Conservation (phyloP, 2,329 filamentous ascomycete species). For the Calonectria leucothoes region DNA sequence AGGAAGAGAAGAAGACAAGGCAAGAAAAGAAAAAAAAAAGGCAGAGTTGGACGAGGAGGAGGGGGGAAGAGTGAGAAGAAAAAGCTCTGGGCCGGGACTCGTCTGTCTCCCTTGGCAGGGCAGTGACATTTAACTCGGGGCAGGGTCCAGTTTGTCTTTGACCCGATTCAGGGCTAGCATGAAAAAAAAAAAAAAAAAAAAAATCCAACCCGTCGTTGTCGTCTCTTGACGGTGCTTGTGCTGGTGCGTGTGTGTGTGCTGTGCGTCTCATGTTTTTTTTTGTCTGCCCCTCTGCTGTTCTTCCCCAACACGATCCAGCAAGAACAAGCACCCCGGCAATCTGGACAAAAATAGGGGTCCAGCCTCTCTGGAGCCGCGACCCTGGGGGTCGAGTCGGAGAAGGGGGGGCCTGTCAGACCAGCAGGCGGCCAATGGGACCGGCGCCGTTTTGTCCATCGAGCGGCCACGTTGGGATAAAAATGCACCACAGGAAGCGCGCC, state of each 20-base stretch:
- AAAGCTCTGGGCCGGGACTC: not conserved
- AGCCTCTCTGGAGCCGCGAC: constrained; percentile 22
- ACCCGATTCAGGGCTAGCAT: constrained; percentile 38
- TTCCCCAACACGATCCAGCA: constrained; percentile 13
- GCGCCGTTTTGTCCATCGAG: constrained; percentile 25
- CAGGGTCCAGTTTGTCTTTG: constrained; percentile 25
- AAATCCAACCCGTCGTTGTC: not conserved
- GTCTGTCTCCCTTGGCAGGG: not conserved
- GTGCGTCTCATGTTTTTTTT: not conserved
- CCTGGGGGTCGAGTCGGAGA: not conserved
- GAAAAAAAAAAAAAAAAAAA: constrained; percentile 3
- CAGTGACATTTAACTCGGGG: constrained; percentile 21
- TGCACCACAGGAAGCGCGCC: not conserved
- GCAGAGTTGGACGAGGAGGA: constrained; percentile 10
- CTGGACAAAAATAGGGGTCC: constrained; percentile 38
- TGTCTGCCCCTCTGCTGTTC: not conserved
- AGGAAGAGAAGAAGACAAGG: not conserved
- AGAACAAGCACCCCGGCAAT: not conserved
- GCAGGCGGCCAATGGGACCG: constrained; percentile 31
- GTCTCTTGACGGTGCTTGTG: no score
- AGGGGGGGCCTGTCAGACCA: not conserved
- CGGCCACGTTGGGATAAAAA: constrained; percentile 2
- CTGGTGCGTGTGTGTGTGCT: no score
- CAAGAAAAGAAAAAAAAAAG: not conserved
- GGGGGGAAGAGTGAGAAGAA: constrained; percentile 7